phyloP scores from a whole-genome alignment of 2,329 filamentous ascomycete species.

The Talaromyces sp. region DNA sequence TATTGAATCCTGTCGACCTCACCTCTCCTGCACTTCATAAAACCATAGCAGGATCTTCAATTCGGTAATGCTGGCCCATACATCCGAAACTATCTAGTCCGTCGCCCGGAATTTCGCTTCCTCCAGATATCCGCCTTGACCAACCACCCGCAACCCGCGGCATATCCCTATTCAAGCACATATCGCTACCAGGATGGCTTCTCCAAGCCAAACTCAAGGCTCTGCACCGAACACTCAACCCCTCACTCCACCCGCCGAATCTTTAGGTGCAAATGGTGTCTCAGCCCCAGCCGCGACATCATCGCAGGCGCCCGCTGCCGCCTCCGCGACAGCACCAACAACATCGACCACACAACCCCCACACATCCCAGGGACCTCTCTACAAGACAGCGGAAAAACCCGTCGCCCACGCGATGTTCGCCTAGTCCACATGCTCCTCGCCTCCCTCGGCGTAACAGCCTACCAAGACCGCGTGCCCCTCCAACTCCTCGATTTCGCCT shows the following conservation, averaged over 20 bases:
- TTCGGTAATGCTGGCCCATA: no score
- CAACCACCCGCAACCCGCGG: neutral
- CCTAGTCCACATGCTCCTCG: constrained; percentile 54
- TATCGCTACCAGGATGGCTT: constrained; percentile 32
- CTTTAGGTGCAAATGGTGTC: constrained; percentile 28
- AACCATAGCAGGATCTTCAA: no score
- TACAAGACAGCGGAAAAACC: constrained; percentile 51
- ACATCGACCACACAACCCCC: constrained; percentile 34
- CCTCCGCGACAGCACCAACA: constrained; percentile 23
- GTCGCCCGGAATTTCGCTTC: neutral
- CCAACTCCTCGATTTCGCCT: constrained; percentile 56
- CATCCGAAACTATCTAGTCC: neutral
- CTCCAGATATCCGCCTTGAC: neutral
- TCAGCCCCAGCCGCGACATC: constrained; percentile 22
- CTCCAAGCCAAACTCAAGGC: constrained; percentile 36
- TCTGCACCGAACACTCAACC: constrained; percentile 39
- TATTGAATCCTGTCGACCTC: neutral
- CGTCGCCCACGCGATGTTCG: constrained; percentile 54
- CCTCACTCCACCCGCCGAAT: constrained; percentile 49
- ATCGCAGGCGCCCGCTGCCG: constrained; percentile 16
- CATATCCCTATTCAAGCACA: neutral
- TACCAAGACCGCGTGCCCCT: constrained; percentile 58
- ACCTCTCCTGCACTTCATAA: no score
- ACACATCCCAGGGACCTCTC: constrained; percentile 46
- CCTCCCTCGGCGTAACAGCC: constrained; percentile 51